Evolutionary conservation across 768 basidiomycete genomes (phyloP).

Genomic region (Calocybe indica): DNA sequence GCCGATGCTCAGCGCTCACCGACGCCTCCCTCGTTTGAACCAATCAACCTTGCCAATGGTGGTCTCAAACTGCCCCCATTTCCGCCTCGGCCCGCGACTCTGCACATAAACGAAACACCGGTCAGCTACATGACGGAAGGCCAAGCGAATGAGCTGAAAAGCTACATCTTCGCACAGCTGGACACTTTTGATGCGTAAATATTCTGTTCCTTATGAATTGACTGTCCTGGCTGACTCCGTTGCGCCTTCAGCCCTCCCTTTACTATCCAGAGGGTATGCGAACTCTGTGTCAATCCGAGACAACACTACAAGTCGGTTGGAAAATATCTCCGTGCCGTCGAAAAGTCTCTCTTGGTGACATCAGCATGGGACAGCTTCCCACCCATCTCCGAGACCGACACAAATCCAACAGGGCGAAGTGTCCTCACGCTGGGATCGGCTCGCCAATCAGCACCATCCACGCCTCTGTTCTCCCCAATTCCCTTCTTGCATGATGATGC

Average conservation of each 20-base stretch:
- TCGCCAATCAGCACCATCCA: conserved; percentile 56
- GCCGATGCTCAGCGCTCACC: conserved; percentile 29
- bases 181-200: conserved; percentile 73
- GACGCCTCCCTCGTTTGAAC: conserved; percentile 34
- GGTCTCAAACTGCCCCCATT: conserved; percentile 73
- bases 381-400: conserved; percentile 33
- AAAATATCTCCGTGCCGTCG: conserved; percentile 85
- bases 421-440: conserved; percentile 39
- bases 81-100: conserved; percentile 47
- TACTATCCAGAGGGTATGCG: conserved; percentile 85
- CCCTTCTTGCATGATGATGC: conserved; percentile 83
- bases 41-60: conserved; percentile 40
- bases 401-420: conserved; percentile 28
- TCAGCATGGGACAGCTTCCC: conserved; percentile 75
- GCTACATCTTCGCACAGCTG: conserved; percentile 53
- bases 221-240: conserved; percentile 4
- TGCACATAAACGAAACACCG: conserved; percentile 47
- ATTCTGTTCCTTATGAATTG: neutral
- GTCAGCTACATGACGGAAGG: conserved; percentile 54
- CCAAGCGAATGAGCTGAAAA: conserved; percentile 54
- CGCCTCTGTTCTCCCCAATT: conserved; percentile 84
- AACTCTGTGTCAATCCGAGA: conserved; percentile 65
- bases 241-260: conserved; percentile 59
- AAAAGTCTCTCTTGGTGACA: conserved; percentile 78
- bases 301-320: conserved; percentile 72